Conservation (phyloP, 768 basidiomycete species). For the Omphalotus guepiniiformis region DNA sequence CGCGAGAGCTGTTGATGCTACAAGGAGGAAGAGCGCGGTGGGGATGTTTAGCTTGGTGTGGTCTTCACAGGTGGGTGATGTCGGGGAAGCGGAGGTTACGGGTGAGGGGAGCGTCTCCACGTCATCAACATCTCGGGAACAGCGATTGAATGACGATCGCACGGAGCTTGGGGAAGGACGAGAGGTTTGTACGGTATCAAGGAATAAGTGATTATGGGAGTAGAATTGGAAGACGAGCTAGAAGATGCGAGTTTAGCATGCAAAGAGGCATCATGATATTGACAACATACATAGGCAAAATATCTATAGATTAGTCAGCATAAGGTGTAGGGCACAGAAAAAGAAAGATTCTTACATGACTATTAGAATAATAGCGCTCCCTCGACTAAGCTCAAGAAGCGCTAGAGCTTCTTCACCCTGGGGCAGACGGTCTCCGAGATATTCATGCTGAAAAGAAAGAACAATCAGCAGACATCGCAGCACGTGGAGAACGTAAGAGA, state of each 20-base stretch:
- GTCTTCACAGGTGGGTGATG: constrained; percentile 18
- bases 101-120: constrained; percentile 20
- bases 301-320: constrained; percentile 17
- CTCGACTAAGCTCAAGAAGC: constrained; percentile 42
- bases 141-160: constrained; percentile 13
- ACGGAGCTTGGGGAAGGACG: not conserved
- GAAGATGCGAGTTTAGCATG: not conserved
- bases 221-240: constrained; percentile 52
- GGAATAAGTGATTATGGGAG: constrained; percentile 43
- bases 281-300: constrained; percentile 21
- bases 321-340: constrained; percentile 4
- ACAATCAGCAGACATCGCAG: constrained; percentile 14
- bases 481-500: constrained; percentile 15
- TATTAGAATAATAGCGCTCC: constrained; percentile 43
- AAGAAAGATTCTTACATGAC: constrained; percentile 29
- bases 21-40: constrained; percentile 28
- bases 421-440: constrained; percentile 29
- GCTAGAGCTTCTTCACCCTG: constrained; percentile 35
- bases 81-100: constrained; percentile 12
- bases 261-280: too few relatives aligned
- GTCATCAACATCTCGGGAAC: constrained; percentile 15
- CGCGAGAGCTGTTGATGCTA: constrained; percentile 31
- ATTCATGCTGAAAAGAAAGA: constrained; percentile 26
- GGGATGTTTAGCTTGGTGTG: constrained; percentile 30
- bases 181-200: constrained; percentile 5